Conservation (phyloP, 208 protist genomes). For the Trichomonas tenax region DNA sequence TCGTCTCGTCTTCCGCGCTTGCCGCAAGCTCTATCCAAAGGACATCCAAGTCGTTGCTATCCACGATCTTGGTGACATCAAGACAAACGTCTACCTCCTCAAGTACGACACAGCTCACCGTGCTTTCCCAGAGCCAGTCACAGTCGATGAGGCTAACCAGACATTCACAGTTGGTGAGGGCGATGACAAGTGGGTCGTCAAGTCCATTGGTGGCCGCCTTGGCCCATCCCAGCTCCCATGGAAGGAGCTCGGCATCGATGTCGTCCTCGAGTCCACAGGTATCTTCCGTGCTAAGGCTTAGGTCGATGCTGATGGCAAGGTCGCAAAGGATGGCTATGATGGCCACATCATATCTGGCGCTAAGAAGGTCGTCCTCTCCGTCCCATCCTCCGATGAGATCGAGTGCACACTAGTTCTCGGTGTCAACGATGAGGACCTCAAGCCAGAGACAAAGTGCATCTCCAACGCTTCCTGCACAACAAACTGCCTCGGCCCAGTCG, state of each 20-base stretch:
- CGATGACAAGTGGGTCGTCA: no score
- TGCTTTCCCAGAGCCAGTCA: no score
- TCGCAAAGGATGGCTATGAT: constrained; percentile 8
- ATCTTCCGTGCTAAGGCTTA: constrained; percentile 76
- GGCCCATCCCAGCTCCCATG: no score
- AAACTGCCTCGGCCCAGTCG: constrained; percentile 96
- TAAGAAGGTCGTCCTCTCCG: constrained; percentile 95
- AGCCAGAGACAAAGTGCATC: neutral
- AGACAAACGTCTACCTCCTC: constrained; percentile 41
- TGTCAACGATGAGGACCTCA: constrained; percentile 72
- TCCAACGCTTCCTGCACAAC: constrained; percentile 91
- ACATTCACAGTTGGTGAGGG: no score
- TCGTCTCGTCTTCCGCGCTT: constrained; percentile 46
- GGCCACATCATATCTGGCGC: constrained; percentile 52
- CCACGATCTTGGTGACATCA: constrained; percentile 48
- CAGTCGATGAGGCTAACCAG: no score
- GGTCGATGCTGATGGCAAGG: constrained; percentile 70
- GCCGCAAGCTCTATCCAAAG: constrained; percentile 10
- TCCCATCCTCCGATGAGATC: constrained; percentile 73
- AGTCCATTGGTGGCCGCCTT: no score
- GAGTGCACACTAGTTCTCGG: constrained; percentile 91
- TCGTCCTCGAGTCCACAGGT: constrained; percentile 95
- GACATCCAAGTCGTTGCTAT: constrained; percentile 43
- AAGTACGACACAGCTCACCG: constrained; percentile 57
- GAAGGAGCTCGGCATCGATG: constrained; percentile 67